These are phyloP conservation scores for Carex myosuroides DNA, from an alignment of 176 grass and related monocot species.

Conservation along the genomic window DNA sequence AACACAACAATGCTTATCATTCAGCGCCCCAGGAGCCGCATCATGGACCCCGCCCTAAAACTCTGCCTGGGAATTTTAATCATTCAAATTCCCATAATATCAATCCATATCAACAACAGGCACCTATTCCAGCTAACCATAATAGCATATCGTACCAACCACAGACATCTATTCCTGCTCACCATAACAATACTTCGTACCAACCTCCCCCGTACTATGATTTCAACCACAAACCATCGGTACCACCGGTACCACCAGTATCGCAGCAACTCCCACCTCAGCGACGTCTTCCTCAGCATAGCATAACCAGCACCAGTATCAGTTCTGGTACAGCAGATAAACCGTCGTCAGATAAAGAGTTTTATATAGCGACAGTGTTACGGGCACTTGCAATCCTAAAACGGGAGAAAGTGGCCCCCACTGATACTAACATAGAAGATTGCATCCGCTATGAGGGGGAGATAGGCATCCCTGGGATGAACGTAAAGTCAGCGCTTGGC, in stretches of 20 bases:
- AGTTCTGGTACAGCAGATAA: slow-evolving; percentile 34
- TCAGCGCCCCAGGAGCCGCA: slow-evolving; percentile 35
- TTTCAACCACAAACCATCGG: slow-evolving; percentile 40
- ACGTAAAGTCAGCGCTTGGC: slow-evolving; percentile 61
- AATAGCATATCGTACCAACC: slow-evolving; percentile 35
- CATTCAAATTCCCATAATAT: slow-evolving; percentile 30
- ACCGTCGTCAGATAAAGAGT: slow-evolving; percentile 38
- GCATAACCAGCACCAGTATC: slow-evolving; percentile 31
- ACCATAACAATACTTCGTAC: slow-evolving; percentile 56
- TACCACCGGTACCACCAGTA: slow-evolving; percentile 1
- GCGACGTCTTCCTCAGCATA: slow-evolving; percentile 28
- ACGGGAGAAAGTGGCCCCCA: slow-evolving; percentile 71
- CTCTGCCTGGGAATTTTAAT: slow-evolving; percentile 40
- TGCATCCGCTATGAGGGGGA: slow-evolving; percentile 62
- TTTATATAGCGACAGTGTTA: slow-evolving; percentile 40
- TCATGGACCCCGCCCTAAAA: slow-evolving; percentile 25
- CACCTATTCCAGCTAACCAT: slow-evolving; percentile 21
- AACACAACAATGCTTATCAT: slow-evolving; percentile 36
- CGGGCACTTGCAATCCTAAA: slow-evolving; percentile 64
- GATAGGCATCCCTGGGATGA: slow-evolving; percentile 48
- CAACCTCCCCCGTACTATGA: slow-evolving; percentile 26
- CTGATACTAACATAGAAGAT: slow-evolving; percentile 74
- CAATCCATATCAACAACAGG: slow-evolving; percentile 4
- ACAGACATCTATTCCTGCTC: slow-evolving; percentile 39
- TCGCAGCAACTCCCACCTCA: background rate